These are phyloP conservation scores for Solanum paucissectum DNA, from an alignment of 257 asterid genomes.

Conservation along the genomic window DNA sequence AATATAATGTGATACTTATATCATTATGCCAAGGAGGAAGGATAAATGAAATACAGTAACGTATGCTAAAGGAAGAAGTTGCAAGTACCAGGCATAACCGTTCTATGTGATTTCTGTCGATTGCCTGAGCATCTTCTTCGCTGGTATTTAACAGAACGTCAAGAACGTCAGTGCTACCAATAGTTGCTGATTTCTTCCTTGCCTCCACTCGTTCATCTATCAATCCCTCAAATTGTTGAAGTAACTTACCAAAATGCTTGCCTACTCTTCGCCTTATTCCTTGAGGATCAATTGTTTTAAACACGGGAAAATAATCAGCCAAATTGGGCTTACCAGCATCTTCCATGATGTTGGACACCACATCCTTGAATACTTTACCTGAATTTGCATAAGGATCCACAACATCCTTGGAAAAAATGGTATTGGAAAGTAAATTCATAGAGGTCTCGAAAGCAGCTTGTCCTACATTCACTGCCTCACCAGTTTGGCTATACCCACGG, in stretches of 20 bases:
- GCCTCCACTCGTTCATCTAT: constrained; percentile 29
- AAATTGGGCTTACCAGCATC: constrained; percentile 63
- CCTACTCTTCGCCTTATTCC: constrained; percentile 43
- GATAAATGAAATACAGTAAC: not conserved
- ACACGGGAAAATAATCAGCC: constrained; percentile 47
- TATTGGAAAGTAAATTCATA: constrained; percentile 35
- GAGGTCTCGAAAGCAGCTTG: constrained; percentile 41
- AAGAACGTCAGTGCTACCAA: not conserved
- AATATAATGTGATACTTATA: not conserved
- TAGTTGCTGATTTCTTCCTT: not conserved
- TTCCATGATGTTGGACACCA: constrained; percentile 34
- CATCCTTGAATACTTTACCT: constrained; percentile 50
- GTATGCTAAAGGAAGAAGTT: not conserved
- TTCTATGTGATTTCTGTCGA: not conserved
- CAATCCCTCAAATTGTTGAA: constrained; percentile 25
- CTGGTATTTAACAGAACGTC: not conserved
- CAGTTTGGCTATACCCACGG: constrained; percentile 23
- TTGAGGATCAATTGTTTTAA: constrained; percentile 39
- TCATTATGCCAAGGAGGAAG: not conserved
- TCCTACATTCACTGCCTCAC: constrained; percentile 45
- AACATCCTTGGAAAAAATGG: constrained; percentile 44
- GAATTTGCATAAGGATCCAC: constrained; percentile 50
- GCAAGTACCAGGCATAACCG: not conserved
- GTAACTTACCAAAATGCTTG: constrained; percentile 22
- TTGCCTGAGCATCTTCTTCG: not conserved